A percentile compares a stretch with the other conserved stretches of the same genome.
phyloP scores from a whole-genome alignment of 1,284 basidiomycete species.

The Ganoderma sinense region DNA sequence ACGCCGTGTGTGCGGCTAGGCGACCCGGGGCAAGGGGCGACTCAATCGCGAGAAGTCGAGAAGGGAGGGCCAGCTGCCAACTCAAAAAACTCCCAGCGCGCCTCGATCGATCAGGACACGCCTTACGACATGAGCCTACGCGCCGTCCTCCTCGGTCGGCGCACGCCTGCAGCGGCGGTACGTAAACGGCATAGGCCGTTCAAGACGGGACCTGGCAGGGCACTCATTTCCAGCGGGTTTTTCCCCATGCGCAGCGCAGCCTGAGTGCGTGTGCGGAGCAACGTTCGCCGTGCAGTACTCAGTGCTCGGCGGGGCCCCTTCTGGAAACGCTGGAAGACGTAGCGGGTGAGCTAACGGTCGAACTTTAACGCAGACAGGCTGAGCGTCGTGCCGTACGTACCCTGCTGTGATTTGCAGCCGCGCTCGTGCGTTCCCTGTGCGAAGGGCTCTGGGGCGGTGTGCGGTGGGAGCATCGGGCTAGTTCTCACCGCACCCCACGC shows the following conservation, averaged over 20 bases:
- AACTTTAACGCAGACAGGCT: neutral
- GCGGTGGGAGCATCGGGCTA: neutral
- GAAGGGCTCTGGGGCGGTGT: neutral
- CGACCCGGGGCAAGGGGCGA: neutral
- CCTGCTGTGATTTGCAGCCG: conserved; percentile 10
- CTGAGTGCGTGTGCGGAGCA: conserved; percentile 7
- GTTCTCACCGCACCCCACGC: conserved; percentile 28
- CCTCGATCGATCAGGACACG: conserved; percentile 1
- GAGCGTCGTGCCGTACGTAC: neutral
- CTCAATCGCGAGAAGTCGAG: neutral
- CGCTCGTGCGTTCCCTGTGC: neutral
- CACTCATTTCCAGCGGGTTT: neutral
- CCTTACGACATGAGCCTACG: conserved; percentile 6
- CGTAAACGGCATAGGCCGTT: neutral
- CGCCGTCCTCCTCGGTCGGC: neutral
- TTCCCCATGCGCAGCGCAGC: conserved; percentile 8
- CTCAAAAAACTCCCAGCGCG: conserved; percentile 6
- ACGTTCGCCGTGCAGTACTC: conserved; percentile 1
- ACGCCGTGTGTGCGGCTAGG: conserved; percentile 2
- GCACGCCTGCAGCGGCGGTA: neutral
- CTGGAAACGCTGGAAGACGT: neutral
- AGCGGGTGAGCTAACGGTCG: neutral
- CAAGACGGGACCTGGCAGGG: neutral
- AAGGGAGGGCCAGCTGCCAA: neutral
- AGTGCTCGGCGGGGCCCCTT: conserved; percentile 4